Base-by-base conservation (phyloP, 805 yeast species). In the Suhomyces sp. region DNA sequence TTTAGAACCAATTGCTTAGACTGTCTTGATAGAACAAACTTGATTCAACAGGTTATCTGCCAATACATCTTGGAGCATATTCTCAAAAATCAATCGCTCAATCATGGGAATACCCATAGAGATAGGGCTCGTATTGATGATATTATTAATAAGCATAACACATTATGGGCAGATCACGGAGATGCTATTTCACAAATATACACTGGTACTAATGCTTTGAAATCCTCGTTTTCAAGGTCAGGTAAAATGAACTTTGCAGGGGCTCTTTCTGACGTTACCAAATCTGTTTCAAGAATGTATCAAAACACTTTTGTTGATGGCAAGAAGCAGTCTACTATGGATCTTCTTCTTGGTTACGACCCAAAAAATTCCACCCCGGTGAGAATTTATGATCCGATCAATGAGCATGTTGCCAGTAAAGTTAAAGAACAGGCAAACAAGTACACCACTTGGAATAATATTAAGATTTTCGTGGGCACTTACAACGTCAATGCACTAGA, bases 181-280 rank as follows among this genome's bases (percentile, higher is more conserved):
- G 85, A 80, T 48, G 77, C 74, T 14, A 74, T 80, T 17, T 77
- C 84, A 8, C 76, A 70, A 30, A 81, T 78, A 41, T 80, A 80
- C 48, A 61, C 69, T n/a, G 81, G 81, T 36, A 96, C 90, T 46
- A 86, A 90, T 47, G 76, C 85, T 5, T 64, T 93, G 13, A 93
- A 93, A 59, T 86, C 96, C 0, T 88, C 96, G 4, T 93, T 84
- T 53, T 86, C 98, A 2, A 76, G 99, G 54, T 81, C 86, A 19
- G 98, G 98, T 16, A 91, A 90, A 52, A 88, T 90, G 97, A 88
- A 91, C 28, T 64, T 93, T 36, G 98, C 98, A 0, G 97, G 98
- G 22, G 96, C 97, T 0, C 62, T 93, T n/a, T 84, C 96, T 0
- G 99, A 93, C 63, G 96, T 95, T 4, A 88, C 98, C 1, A 93